Evolutionary conservation across 2,329 filamentous ascomycete genomes (phyloP), one percentile per base, ranked within the genome.

Genomic region (Microdochium bolleyi): DNA sequence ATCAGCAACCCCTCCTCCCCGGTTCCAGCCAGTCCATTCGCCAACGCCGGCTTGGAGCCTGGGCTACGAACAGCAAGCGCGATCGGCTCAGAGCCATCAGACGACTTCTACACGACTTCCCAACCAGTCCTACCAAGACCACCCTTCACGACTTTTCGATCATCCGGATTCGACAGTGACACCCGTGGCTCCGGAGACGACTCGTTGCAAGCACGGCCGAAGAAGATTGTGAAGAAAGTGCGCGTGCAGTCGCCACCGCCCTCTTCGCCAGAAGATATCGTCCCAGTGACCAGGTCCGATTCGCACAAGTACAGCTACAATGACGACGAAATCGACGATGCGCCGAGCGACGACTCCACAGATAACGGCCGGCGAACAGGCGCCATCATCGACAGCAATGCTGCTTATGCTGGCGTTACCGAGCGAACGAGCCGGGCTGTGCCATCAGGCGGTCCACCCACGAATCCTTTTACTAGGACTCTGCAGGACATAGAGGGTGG

Each of bases 171-270:
- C 21, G 41, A 8, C 13, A 46, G 19, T 13, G 41, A 46, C 19
- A 8, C 41, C 9, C 41, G 4, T 21, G 41, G 41, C 16, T 13
- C 41, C 7, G 41, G 13, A 10, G 41, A 60, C 49, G 60, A 64
- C 48, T 59, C 60, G 7, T 69, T 70, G 50, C 62, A 64, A 38
- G 56, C 56, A 3, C 16, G 41, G 13, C 65, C 64, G 9, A 65
- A 64, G 65, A 88, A 78, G 72, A 73, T 81, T 38, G 74, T 79
- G 54, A 87, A 87, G 69, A 86, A 81, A 61, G 85, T 88, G 55
- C 81, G 84, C 61, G 79, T 86, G 9, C 76, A 84, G 62, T 84
- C 82, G 44, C 83, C 83, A 51, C 82, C 81, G 54, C 81, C 82
- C 2, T 76, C 78, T n/a, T 78, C 78, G 13, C 77, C 79, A 58